Evolutionary conservation across 2,329 filamentous ascomycete genomes (phyloP).

Genomic region (Sphaerulina vaccinii): DNA sequence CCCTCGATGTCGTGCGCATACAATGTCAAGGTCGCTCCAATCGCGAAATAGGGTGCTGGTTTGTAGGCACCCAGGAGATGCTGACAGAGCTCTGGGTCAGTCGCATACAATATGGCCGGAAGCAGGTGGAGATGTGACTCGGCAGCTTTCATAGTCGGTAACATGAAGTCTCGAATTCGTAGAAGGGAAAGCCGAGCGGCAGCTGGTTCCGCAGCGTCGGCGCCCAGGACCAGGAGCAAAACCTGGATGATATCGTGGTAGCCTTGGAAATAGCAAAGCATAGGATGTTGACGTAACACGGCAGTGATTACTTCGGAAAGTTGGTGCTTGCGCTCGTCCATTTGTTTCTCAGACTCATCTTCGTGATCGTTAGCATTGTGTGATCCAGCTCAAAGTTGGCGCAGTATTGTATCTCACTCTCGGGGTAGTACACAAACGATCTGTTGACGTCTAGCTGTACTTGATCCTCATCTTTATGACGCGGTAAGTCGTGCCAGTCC

Average conservation of each 20-base stretch:
- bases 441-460: slow-evolving; percentile 89
- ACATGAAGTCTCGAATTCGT: slow-evolving; percentile 96
- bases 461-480: slow-evolving; percentile 86
- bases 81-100: slow-evolving; percentile 67
- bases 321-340: slow-evolving; percentile 69
- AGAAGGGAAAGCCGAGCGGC: slow-evolving; percentile 82
- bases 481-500: slow-evolving; percentile 63
- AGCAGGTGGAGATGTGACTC: slow-evolving; percentile 83
- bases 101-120: slow-evolving; percentile 72
- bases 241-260: slow-evolving; percentile 99
- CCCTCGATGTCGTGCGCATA: slow-evolving; percentile 94
- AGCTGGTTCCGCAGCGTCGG: slow-evolving; percentile 58
- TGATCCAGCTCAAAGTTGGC: not conserved
- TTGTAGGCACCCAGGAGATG: slow-evolving; percentile 50
- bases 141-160: slow-evolving; percentile 78
- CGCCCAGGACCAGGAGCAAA: slow-evolving; percentile 77
- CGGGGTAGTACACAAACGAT: slow-evolving; percentile 96
- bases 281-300: slow-evolving; percentile 75
- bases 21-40: slow-evolving; percentile 90
- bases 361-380: slow-evolving; percentile 11
- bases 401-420: slow-evolving; percentile 54
- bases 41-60: slow-evolving; percentile 80
- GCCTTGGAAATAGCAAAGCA: slow-evolving; percentile 94
- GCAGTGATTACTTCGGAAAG: slow-evolving; percentile 77
- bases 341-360: slow-evolving; percentile 69